Evolutionary conservation across 306 rosid genomes (phyloP).

Genomic region (Oemleria cerasiformis): DNA sequence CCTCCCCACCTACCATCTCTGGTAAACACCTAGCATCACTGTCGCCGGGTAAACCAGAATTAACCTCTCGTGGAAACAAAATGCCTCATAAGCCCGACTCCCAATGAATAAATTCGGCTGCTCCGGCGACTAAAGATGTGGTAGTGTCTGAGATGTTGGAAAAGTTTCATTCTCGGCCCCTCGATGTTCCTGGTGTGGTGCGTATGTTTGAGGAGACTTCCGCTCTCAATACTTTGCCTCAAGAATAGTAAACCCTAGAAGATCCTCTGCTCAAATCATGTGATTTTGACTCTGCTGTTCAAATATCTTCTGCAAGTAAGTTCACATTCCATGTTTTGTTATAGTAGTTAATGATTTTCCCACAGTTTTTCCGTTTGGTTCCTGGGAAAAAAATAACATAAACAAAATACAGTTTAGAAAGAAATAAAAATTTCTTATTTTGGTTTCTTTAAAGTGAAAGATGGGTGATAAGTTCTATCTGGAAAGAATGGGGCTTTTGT

Average conservation of each 20-base stretch:
- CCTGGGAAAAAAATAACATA: not conserved
- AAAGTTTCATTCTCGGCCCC: slow-evolving; percentile 18
- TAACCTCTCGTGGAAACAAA: slow-evolving; percentile 27
- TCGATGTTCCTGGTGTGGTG: not conserved
- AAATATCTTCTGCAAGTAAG: not conserved
- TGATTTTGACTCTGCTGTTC: not conserved
- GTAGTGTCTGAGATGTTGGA: slow-evolving; percentile 20
- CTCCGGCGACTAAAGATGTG: slow-evolving; percentile 7
- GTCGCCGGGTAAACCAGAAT: too few species aligned
- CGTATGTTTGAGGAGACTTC: not conserved
- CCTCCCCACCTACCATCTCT: too few species aligned
- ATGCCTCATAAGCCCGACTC: slow-evolving; percentile 3
- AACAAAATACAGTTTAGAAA: too few species aligned
- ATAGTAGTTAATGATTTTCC: not conserved
- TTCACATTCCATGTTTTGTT: not conserved
- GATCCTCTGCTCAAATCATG: not conserved
- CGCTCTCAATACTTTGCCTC: not conserved
- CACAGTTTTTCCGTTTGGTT: not conserved
- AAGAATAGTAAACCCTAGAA: not conserved
- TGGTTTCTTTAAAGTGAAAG: not conserved
- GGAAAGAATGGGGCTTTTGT: not conserved
- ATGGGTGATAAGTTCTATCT: not conserved
- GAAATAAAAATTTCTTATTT: not conserved
- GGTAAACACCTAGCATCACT: too few species aligned
- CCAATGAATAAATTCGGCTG: slow-evolving; percentile 8